Evolutionary conservation across 805 yeast species (phyloP).

Genomic region (Saturnispora saitoi): DNA sequence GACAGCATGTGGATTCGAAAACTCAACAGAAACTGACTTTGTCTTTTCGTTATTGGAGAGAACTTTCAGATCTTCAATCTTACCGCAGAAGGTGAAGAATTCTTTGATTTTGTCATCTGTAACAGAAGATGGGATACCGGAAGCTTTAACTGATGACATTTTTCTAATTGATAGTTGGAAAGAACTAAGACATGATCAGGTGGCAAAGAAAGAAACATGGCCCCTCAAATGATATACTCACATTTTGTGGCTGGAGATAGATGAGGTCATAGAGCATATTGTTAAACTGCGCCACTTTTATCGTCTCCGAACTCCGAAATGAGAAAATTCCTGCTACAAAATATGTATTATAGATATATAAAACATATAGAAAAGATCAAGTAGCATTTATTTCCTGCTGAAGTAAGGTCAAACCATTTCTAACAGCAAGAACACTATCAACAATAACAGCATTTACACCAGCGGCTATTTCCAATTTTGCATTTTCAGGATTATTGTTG

Average conservation of each 20-base stretch:
- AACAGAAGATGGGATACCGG: conserved; percentile 45
- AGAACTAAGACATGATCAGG: background rate
- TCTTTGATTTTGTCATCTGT: conserved; percentile 46
- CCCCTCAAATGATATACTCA: background rate
- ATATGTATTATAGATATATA: background rate
- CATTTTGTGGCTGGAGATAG: background rate
- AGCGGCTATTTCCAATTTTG: conserved; percentile 78
- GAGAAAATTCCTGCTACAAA: no score
- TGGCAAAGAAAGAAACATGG: background rate
- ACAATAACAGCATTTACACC: conserved; percentile 99
- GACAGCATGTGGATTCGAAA: conserved; percentile 52
- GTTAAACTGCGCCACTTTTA: background rate
- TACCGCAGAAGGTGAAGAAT: conserved; percentile 73
- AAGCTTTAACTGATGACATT: conserved; percentile 41
- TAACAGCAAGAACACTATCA: conserved; percentile 87
- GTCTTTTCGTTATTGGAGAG: conserved; percentile 26
- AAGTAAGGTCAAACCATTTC: conserved; percentile 53
- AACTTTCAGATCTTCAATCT: conserved; percentile 31
- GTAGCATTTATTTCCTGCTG: background rate
- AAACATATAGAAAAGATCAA: background rate
- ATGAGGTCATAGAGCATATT: no score
- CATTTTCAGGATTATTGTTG: conserved; percentile 79
- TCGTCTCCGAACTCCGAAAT: conserved; percentile 1
- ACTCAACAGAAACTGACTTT: conserved; percentile 40
- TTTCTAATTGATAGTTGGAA: background rate